A percentile compares a stretch with the other conserved stretches of the same genome.
Evolutionary conservation across 345 rosid genomes (phyloP).

Genomic region (Citrus unshiu): DNA sequence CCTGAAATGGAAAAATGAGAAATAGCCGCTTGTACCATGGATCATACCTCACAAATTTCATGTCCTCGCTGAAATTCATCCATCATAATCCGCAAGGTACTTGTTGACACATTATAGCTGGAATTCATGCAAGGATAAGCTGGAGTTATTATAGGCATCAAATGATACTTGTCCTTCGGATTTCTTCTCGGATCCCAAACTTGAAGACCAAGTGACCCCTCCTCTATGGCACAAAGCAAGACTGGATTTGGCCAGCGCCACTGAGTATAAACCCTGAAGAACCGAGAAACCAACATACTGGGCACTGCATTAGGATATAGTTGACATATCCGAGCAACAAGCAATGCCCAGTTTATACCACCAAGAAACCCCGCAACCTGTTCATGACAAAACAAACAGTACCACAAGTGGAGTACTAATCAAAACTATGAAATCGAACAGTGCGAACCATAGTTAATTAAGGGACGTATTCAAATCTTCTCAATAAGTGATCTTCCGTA

Average conservation of each 20-base stretch:
- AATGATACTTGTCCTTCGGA: conserved; percentile 74
- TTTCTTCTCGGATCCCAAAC: conserved; percentile 97
- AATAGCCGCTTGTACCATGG: background rate
- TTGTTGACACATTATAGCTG: conserved; percentile 89
- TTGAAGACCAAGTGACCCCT: conserved; percentile 86
- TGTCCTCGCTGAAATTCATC: conserved; percentile 92
- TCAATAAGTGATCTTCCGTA: conserved; percentile 25
- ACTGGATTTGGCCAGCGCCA: conserved; percentile 99
- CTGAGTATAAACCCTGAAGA: conserved; percentile 87
- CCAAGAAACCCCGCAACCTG: conserved; percentile 99
- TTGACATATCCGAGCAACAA: conserved; percentile 99
- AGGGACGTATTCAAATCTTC: background rate
- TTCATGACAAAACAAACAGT: conserved; percentile 3
- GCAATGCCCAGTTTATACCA: conserved; percentile 98
- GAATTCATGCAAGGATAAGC: conserved; percentile 98
- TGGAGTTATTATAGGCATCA: conserved; percentile 99
- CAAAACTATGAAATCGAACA: background rate
- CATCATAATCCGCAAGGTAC: conserved; percentile 85
- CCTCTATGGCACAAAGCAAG: conserved; percentile 84
- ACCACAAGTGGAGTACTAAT: conserved; percentile 6
- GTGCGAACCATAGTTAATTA: background rate
- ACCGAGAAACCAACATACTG: conserved; percentile 85
- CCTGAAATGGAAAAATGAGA: background rate
- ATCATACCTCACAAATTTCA: conserved; percentile 89
- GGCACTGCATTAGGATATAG: conserved; percentile 96